Conservation (phyloP, 1,284 basidiomycete genomes). For the Trametes pubescens region DNA sequence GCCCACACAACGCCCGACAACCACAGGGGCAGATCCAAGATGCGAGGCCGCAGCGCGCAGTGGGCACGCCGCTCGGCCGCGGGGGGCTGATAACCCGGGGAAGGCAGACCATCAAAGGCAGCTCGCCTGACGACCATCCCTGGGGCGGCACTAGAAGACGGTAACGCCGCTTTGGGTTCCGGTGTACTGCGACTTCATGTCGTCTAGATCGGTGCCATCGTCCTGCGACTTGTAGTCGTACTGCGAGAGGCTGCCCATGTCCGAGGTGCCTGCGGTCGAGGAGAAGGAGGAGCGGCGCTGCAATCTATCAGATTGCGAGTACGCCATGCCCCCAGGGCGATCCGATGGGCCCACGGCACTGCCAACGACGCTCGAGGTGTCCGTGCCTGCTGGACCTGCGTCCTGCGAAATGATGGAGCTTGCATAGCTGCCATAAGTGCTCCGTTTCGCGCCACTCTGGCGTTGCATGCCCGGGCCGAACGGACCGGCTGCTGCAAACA, state of each 20-base stretch:
- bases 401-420: constrained; percentile 93
- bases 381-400: constrained; percentile 67
- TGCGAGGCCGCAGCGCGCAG: constrained; percentile 31
- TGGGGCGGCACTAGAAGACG: constrained; percentile 62
- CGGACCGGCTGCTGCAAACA: constrained; percentile 77
- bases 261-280: constrained; percentile 78
- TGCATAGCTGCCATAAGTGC: constrained; percentile 85
- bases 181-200: constrained; percentile 85
- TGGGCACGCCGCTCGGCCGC: constrained; percentile 12
- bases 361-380: constrained; percentile 67
- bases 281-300: constrained; percentile 76
- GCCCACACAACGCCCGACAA: constrained; percentile 27
- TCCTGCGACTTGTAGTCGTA: constrained; percentile 91
- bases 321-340: constrained; percentile 70
- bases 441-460: constrained; percentile 72
- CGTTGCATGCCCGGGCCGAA: constrained; percentile 72
- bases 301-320: constrained; percentile 82
- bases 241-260: constrained; percentile 77
- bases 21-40: constrained; percentile 35
- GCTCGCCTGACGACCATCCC: constrained; percentile 33
- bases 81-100: constrained; percentile 27
- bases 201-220: constrained; percentile 76
- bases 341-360: constrained; percentile 54
- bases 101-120: constrained; percentile 28
- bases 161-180: constrained; percentile 85